A percentile compares a stretch with the other conserved stretches of the same genome.
phyloP scores from a whole-genome alignment of 768 basidiomycete species.

The Tulasnella sp. region DNA sequence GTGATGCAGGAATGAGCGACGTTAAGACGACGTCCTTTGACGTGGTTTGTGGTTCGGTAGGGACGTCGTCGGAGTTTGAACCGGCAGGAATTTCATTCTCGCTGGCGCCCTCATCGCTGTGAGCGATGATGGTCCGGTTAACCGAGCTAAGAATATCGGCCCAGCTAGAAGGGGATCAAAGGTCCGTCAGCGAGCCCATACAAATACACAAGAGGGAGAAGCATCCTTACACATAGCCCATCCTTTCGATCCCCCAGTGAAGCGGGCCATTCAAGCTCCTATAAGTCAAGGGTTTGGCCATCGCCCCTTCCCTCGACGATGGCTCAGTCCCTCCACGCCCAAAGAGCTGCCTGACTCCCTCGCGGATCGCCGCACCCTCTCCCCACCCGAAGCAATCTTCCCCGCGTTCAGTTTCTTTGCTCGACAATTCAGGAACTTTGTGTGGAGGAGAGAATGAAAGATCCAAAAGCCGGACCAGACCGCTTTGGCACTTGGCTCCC shows the following conservation, averaged over 20 bases:
- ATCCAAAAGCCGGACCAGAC: neutral
- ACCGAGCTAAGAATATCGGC: neutral
- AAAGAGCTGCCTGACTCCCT: neutral
- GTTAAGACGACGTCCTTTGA: neutral
- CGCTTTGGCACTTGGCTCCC: neutral
- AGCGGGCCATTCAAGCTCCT: neutral
- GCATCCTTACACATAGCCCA: slow-evolving; percentile 19
- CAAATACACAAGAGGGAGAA: neutral
- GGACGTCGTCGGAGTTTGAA: neutral
- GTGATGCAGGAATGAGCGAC: neutral
- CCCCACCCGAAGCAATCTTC: neutral
- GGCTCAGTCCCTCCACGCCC: neutral
- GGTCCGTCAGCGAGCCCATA: neutral
- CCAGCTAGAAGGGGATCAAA: neutral
- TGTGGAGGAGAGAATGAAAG: neutral
- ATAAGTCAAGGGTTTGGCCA: neutral
- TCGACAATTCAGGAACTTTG: slow-evolving; percentile 51
- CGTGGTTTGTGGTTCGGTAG: neutral
- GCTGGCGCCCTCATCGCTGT: neutral
- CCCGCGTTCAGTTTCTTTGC: neutral
- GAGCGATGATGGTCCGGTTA: neutral
- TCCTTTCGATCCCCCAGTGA: slow-evolving; percentile 42
- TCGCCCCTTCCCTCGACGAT: neutral
- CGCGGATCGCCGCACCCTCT: slow-evolving; percentile 84
- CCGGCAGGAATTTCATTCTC: neutral